A percentile compares a stretch with the other conserved stretches of the same genome.
These are phyloP conservation scores for Singerocomus rubriflavus DNA, from an alignment of 1,284 basidiomycete genomes.

Conservation along the genomic window DNA sequence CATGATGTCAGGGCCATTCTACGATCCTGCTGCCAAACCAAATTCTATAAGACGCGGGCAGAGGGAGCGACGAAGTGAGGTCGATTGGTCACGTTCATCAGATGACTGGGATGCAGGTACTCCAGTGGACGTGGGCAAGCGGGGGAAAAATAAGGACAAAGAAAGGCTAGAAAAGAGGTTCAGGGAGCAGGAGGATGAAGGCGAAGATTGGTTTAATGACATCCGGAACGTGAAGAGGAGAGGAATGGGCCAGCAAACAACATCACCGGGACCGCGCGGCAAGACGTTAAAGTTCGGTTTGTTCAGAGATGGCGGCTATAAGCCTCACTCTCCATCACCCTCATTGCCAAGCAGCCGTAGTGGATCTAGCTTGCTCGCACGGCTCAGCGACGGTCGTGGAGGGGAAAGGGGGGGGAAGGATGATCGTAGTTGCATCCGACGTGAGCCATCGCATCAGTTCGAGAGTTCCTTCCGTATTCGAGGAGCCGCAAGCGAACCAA, in stretches of 20 bases:
- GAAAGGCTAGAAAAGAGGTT: slow-evolving; percentile 51
- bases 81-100: slow-evolving; percentile 25
- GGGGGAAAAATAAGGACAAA: slow-evolving; percentile 57
- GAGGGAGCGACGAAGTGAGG: slow-evolving; percentile 15
- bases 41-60: slow-evolving; percentile 13
- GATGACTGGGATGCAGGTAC: slow-evolving; percentile 45
- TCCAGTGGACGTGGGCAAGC: slow-evolving; percentile 62
- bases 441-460: slow-evolving; percentile 7
- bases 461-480: slow-evolving; percentile 27
- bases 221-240: slow-evolving; percentile 25
- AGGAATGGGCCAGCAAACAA: slow-evolving; percentile 14
- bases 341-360: slow-evolving; percentile 8
- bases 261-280: slow-evolving; percentile 11
- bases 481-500: slow-evolving; percentile 27
- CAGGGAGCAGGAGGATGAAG: slow-evolving; percentile 47
- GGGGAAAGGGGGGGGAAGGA: slow-evolving; percentile 10
- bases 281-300: slow-evolving; percentile 41
- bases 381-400: slow-evolving; percentile 23
- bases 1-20: slow-evolving; percentile 73
- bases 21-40: slow-evolving; percentile 37
- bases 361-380: slow-evolving; percentile 29
- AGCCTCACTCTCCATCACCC: slow-evolving; percentile 9
- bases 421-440: slow-evolving; percentile 11
- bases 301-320: slow-evolving; percentile 24
- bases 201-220: slow-evolving; percentile 62